Conservation (phyloP, 305 asterid species). For the Andrographis paniculata region DNA sequence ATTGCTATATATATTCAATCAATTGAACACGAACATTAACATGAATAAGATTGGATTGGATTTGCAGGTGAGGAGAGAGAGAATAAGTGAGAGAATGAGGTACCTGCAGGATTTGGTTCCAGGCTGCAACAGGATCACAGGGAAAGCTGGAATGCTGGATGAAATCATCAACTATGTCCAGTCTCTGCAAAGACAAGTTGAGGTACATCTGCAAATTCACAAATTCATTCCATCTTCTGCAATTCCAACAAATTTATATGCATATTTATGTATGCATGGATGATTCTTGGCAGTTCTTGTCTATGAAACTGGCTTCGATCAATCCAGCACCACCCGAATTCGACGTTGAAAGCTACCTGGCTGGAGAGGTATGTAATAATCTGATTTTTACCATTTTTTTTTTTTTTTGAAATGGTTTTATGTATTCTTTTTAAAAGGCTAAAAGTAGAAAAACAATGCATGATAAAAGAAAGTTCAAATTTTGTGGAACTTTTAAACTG, state of each 20-base stretch:
- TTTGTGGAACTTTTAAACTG: too few species aligned
- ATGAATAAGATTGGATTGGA: neutral
- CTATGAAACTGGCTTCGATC: conserved; percentile 77
- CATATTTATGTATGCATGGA: neutral
- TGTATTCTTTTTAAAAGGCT: too few species aligned
- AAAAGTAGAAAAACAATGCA: too few species aligned
- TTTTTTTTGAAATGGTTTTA: too few species aligned
- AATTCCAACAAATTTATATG: too few species aligned
- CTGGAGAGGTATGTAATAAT: conserved; percentile 84
- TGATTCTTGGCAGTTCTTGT: conserved; percentile 51
- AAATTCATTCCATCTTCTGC: too few species aligned
- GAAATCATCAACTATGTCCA: conserved; percentile 90
- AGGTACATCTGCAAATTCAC: too few species aligned
- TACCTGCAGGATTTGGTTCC: conserved; percentile 83
- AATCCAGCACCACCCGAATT: conserved; percentile 54
- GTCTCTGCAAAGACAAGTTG: conserved; percentile 91
- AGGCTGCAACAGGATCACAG: conserved; percentile 80
- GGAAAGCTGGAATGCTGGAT: conserved; percentile 87
- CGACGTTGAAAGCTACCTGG: conserved; percentile 36
- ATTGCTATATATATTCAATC: too few species aligned
- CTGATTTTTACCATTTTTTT: too few species aligned
- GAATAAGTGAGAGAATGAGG: conserved; percentile 87
- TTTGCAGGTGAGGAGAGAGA: conserved; percentile 74
- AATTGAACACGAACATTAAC: too few species aligned
- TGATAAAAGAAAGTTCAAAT: too few species aligned